Evolutionary conservation across 179 eudicot species (phyloP).

Genomic region (Beta corolliflora): DNA sequence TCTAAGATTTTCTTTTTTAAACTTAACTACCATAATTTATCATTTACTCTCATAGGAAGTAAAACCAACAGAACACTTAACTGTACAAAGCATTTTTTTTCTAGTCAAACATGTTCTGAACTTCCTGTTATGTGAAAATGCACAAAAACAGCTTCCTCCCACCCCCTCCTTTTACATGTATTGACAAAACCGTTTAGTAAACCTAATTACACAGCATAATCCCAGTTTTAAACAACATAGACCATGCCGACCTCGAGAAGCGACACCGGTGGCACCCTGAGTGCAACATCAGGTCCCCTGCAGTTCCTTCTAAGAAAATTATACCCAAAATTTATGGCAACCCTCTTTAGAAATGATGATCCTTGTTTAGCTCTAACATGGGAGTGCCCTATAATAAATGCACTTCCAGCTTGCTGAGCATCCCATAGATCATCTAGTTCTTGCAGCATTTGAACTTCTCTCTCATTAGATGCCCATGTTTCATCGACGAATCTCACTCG

Average conservation of each 20-base stretch:
- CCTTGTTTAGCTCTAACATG: slow-evolving; percentile 88
- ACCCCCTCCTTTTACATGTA: slow-evolving; percentile 4
- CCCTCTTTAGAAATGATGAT: slow-evolving; percentile 62
- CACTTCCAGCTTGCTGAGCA: slow-evolving; percentile 83
- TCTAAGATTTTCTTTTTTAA: too few relatives aligned
- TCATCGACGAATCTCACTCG: slow-evolving; percentile 63
- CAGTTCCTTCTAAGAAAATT: slow-evolving; percentile 82
- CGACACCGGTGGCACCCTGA: slow-evolving; percentile 85
- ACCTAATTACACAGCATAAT: slow-evolving; percentile 24
- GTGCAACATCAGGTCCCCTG: slow-evolving; percentile 80
- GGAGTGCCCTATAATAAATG: slow-evolving; percentile 86
- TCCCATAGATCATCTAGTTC: slow-evolving; percentile 71
- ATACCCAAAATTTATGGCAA: slow-evolving; percentile 78
- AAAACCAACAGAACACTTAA: slow-evolving; percentile 3
- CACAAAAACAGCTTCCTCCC: slow-evolving; percentile 1
- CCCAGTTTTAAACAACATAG: slow-evolving; percentile 58
- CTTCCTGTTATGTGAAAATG: neutral
- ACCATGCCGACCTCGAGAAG: slow-evolving; percentile 97
- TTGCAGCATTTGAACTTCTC: slow-evolving; percentile 45
- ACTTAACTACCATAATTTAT: neutral
- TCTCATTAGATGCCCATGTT: slow-evolving; percentile 35
- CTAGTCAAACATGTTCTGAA: neutral
- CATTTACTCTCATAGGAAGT: neutral
- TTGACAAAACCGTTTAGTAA: slow-evolving; percentile 14
- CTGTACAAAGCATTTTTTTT: slow-evolving; percentile 8